Percentiles rank a stretch among this genome's conserved stretches.
phyloP scores from a whole-genome alignment of 805 yeast species.

The Hanseniaspora pseudoguilliermondii region DNA sequence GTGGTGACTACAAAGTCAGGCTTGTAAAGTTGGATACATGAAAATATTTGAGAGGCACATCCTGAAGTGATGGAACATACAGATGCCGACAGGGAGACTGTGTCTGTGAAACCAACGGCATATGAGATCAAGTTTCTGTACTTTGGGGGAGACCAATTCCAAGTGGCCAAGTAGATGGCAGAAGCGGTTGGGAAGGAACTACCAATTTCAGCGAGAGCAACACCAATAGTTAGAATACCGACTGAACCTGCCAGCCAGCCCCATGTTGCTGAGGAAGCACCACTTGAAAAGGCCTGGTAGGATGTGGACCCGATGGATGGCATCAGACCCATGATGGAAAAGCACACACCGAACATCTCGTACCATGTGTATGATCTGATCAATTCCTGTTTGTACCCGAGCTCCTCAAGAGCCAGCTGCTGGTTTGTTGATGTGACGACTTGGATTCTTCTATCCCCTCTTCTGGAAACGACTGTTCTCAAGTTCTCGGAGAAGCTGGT shows the following conservation, averaged over 20 bases:
- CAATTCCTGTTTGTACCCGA: conserved; percentile 59
- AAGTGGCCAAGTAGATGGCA: conserved; percentile 53
- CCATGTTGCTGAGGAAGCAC: conserved; percentile 51
- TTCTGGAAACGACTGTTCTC: conserved; percentile 16
- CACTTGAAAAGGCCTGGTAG: conserved; percentile 30
- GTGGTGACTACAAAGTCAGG: conserved; percentile 39
- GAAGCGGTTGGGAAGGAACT: conserved; percentile 60
- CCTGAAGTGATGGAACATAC: conserved; percentile 56
- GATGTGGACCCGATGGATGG: conserved; percentile 44
- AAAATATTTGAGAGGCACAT: conserved; percentile 41
- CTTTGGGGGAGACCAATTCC: conserved; percentile 44
- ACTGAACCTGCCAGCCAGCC: conserved; percentile 51
- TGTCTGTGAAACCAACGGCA: conserved; percentile 52
- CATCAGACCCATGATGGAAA: conserved; percentile 52
- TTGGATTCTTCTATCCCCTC: conserved; percentile 18
- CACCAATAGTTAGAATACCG: conserved; percentile 42
- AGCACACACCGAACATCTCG: conserved; percentile 56
- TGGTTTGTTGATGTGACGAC: conserved; percentile 17
- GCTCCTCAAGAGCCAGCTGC: conserved; percentile 20
- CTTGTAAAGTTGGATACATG: conserved; percentile 34
- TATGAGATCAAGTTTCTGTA: conserved; percentile 40
- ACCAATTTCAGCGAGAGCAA: conserved; percentile 48
- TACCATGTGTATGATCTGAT: conserved; percentile 45
- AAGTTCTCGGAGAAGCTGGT: conserved; percentile 9
- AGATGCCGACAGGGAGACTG: conserved; percentile 51